Evolutionary conservation across 768 basidiomycete species (phyloP).

Genomic region (Boletus reticulatus): DNA sequence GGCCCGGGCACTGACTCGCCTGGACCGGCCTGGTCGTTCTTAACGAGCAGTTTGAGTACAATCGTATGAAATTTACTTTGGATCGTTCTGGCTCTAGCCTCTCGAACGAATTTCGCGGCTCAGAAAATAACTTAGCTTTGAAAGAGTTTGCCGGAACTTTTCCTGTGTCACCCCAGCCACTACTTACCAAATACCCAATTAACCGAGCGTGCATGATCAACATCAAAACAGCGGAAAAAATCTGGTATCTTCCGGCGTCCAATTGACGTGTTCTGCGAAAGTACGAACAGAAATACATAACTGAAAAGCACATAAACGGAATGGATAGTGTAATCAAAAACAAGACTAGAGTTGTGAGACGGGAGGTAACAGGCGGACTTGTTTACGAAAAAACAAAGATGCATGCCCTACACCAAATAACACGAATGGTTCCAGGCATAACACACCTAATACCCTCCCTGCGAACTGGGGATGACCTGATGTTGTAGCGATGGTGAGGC

Average conservation of each 20-base stretch:
- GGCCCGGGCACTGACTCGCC: too few species aligned
- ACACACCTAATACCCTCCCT: conserved; percentile 48
- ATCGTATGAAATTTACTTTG: too few species aligned
- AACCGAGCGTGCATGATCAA: too few species aligned
- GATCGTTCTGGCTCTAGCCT: too few species aligned
- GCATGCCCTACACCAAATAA: conserved; percentile 12
- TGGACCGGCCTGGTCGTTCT: too few species aligned
- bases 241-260: conserved; percentile 2
- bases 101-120: too few species aligned
- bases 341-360: conserved; percentile 24
- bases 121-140: too few species aligned
- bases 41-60: too few species aligned
- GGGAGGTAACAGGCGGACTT: conserved; percentile 12
- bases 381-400: conserved; percentile 9
- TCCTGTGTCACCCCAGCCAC: too few species aligned
- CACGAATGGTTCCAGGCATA: conserved; percentile 8
- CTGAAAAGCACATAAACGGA: conserved; percentile 39
- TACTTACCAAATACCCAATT: too few species aligned
- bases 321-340: conserved; percentile 35
- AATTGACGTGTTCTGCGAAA: conserved; percentile 19
- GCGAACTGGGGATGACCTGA: conserved; percentile 48
- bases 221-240: background rate
- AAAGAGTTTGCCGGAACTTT: too few species aligned
- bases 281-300: conserved; percentile 36
- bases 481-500: conserved; percentile 56